A percentile compares a stretch with the other conserved stretches of the same genome.
phyloP scores from a whole-genome alignment of 129 eudicot genomes.

The sunflower (Helianthus annuus) region HanXRQr2.0-SUNRISE NC_035438.2:66378841-66379340 shows the following conservation, averaged over 20 bases:
- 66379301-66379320: too few species aligned
- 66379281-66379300: too few species aligned
- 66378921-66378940: too few species aligned
- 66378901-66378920: too few species aligned
- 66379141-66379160: not conserved
- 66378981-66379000: too few species aligned
- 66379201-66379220: not conserved
- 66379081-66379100: conserved; percentile 94
- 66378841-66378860: too few species aligned
- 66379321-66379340: too few species aligned
- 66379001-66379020: conserved; percentile 93
- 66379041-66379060: conserved; percentile 92
- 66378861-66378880: too few species aligned
- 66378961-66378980: too few species aligned
- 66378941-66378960: too few species aligned
- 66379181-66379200: too few species aligned
- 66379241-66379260: conserved; percentile 19
- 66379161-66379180: not conserved
- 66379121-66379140: not conserved
- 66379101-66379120: not conserved
- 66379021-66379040: conserved; percentile 98
- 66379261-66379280: not conserved
- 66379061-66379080: conserved; percentile 99
- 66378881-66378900: too few species aligned
- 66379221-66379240: conserved; percentile 20